These are phyloP conservation scores for Cercospora sp. DNA, from an alignment of 2,329 filamentous ascomycete genomes.

Conservation along the genomic window DNA sequence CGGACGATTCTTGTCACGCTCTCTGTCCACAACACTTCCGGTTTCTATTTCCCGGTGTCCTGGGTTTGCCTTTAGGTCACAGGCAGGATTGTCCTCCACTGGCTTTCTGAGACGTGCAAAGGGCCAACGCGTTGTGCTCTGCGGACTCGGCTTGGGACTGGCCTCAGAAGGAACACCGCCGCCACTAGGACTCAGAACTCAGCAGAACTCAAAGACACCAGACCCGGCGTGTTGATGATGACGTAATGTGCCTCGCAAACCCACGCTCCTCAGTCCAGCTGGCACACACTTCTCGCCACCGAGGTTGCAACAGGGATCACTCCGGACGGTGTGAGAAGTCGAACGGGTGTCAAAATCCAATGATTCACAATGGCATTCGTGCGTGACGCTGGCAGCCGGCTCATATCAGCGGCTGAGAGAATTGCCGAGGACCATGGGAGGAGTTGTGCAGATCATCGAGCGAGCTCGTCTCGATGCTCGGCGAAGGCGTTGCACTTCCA, in stretches of 20 bases:
- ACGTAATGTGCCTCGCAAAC: no score
- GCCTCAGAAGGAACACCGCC: no score
- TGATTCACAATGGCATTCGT: background rate
- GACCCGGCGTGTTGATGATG: no score
- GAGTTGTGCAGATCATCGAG: background rate
- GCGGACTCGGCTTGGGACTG: no score
- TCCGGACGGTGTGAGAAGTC: background rate
- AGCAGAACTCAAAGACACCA: no score
- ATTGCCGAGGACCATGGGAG: slow-evolving; percentile 10
- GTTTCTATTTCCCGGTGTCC: background rate
- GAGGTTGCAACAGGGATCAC: background rate
- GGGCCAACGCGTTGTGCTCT: background rate
- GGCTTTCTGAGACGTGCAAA: background rate
- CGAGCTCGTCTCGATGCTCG: background rate
- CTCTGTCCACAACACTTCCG: background rate
- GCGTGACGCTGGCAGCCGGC: background rate
- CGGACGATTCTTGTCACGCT: background rate
- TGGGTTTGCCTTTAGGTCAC: background rate
- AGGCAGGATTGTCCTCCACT: background rate
- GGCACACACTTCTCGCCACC: background rate
- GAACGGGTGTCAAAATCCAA: background rate
- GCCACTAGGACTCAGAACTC: no score
- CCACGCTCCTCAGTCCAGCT: background rate
- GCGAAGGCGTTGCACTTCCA: background rate
- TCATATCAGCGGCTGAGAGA: background rate